phyloP scores from a whole-genome alignment of 1,139 yeast genomes.

The Sugiyamaella grinbergsii region DNA sequence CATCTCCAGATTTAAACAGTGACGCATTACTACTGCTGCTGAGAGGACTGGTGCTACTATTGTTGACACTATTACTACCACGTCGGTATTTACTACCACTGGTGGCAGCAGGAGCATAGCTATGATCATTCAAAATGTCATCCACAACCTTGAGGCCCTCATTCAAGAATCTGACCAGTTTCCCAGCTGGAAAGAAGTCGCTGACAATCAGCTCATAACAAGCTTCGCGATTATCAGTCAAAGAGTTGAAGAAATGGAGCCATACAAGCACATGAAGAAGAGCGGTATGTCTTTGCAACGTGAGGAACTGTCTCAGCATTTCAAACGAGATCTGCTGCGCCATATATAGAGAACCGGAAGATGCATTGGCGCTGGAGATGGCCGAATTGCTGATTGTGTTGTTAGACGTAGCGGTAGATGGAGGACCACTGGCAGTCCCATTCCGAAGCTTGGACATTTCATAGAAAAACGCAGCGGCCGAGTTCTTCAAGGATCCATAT shows the following conservation, averaged over 20 bases:
- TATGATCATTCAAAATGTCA: conserved; percentile 1
- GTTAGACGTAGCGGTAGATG: not conserved
- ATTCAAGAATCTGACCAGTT: conserved; percentile 26
- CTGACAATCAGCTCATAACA: conserved; percentile 20
- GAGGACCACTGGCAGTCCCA: not conserved
- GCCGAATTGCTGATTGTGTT: not conserved
- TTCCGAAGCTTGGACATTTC: conserved; percentile 9
- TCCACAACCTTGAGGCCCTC: conserved; percentile 17
- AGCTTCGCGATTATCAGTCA: conserved; percentile 26
- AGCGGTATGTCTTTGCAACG: conserved; percentile 20
- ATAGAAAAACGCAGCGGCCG: conserved; percentile 13
- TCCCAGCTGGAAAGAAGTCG: conserved; percentile 26
- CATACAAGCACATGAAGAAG: conserved; percentile 34
- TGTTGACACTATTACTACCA: no score
- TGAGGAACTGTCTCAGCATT: conserved; percentile 25
- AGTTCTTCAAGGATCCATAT: conserved; percentile 30
- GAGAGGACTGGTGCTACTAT: not conserved
- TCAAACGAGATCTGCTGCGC: conserved; percentile 24
- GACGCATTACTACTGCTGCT: not conserved
- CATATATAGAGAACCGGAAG: conserved; percentile 7
- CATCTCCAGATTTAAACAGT: not conserved
- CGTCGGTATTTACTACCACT: not conserved
- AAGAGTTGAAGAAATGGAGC: conserved; percentile 33
- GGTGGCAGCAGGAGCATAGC: not conserved
- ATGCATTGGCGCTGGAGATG: conserved; percentile 6